Evolutionary conservation across 768 basidiomycete genomes (phyloP), one percentile per base, ranked within the genome.

Genomic region (Boletus edulis): DNA sequence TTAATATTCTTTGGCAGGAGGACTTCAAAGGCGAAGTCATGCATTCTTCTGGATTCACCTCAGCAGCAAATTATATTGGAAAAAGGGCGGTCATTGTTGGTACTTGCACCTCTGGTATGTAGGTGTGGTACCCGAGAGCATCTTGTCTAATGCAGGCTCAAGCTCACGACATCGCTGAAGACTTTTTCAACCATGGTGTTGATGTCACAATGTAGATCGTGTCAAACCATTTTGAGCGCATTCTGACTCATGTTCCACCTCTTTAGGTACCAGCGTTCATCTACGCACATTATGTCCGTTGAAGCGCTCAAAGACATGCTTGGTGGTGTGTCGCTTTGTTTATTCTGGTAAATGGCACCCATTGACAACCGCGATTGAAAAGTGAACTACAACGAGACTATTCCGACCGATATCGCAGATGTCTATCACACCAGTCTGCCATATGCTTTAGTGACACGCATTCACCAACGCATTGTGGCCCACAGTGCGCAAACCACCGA

Each of bases 31-130:
- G 87, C 5, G 63, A 75, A 41, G 57, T 76, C 2, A 40, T 80
- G 3, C 87, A 89, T 63, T 83, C 86, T 0, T 73, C 73, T 1
- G 56, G 75, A 18, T 81, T 82, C 66, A 78, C 74, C 20, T 72
- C 72, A 5, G 81, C 81, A 0, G 57, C 68, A 1, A 79, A 78
- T 32, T 78, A 81, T 60, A 54, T 69, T 7, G 85, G 85, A 7
- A 87, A 87, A 73, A 86, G 82, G 59, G 85, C 80, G 6, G 73
- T 87, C 2, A 73, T 89, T 18, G 73, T 89, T 3, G 86, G 87
- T 15, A 79, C 86, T 17, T 82, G 83, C 40, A 85, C 80, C 48
- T 85, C 85, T 20, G 79, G 79, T 80, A 62, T n/a, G 67, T 56
- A 24, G 12, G 12, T 51, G 27, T 6, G 15, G 34, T 24, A 38